Conservation (phyloP, 371 early-diverging fungal species). For the Phascolomyces articulosus region DNA sequence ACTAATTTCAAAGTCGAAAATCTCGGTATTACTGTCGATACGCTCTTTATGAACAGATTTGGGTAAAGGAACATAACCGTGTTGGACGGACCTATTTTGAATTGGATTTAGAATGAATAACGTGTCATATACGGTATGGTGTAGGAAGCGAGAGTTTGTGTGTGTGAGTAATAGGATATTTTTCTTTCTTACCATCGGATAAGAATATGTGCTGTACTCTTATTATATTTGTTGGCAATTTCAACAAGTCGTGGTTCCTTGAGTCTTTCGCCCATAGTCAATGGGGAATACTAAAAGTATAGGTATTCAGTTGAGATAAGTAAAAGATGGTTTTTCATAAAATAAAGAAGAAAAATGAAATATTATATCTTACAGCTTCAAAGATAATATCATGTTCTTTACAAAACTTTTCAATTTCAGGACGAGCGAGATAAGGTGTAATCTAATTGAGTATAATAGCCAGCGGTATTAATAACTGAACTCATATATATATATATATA, state of each 20-base stretch:
- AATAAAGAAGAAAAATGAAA: too few species aligned
- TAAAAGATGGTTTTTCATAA: too few species aligned
- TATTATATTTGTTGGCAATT: conserved; percentile 49
- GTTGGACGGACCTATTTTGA: conserved; percentile 40
- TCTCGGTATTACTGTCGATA: conserved; percentile 55
- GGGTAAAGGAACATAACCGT: conserved; percentile 55
- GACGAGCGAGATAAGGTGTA: conserved; percentile 36
- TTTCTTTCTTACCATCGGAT: conserved; percentile 25
- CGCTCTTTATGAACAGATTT: conserved; percentile 54
- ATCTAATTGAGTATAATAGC: conserved; percentile 6
- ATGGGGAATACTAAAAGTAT: conserved; percentile 45
- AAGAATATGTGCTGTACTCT: conserved; percentile 50
- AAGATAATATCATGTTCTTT: conserved; percentile 46
- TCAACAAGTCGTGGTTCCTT: conserved; percentile 43
- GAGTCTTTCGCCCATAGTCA: conserved; percentile 53
- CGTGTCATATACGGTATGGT: too few species aligned
- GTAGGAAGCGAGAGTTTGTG: not conserved
- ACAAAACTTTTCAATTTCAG: conserved; percentile 51
- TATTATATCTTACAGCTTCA: conserved; percentile 36
- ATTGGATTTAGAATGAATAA: too few species aligned
- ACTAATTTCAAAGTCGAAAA: conserved; percentile 58
- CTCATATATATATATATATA: too few species aligned
- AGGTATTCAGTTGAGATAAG: too few species aligned
- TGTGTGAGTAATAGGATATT: not conserved
- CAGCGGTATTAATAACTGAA: too few species aligned